Conservation (phyloP, 2,329 filamentous ascomycete species). For the Mollisiaceae sp. region DNA sequence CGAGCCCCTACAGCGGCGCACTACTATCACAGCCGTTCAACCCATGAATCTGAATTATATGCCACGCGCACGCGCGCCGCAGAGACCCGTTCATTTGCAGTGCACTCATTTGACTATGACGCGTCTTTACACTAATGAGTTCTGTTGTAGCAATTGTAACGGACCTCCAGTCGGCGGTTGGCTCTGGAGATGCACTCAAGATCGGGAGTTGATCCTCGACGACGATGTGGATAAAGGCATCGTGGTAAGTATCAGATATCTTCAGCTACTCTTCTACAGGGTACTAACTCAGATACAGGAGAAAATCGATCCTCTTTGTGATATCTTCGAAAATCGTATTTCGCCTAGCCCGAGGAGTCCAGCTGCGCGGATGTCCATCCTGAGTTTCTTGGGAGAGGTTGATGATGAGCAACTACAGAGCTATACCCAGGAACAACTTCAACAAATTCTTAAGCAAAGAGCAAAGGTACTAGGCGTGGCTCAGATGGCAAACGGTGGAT, state of each 20-base stretch:
- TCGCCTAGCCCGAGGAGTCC: constrained; percentile 33
- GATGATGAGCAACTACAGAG: constrained; percentile 48
- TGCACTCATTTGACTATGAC: constrained; percentile 75
- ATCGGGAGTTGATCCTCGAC: constrained; percentile 54
- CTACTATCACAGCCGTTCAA: too few species aligned
- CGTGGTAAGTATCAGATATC: constrained; percentile 34
- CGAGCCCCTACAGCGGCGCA: not conserved
- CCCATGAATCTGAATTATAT: not conserved
- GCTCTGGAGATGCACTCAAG: constrained; percentile 75
- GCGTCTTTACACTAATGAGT: constrained; percentile 60
- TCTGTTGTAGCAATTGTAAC: constrained; percentile 59
- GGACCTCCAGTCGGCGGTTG: constrained; percentile 63
- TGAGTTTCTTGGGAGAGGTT: constrained; percentile 46
- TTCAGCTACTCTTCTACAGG: not conserved
- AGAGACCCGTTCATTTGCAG: not conserved
- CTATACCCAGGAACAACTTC: constrained; percentile 56
- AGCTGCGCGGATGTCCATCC: constrained; percentile 29
- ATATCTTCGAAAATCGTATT: constrained; percentile 28
- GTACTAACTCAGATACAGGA: constrained; percentile 41
- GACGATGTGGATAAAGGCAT: constrained; percentile 43
- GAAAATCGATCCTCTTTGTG: constrained; percentile 35
- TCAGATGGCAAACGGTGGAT: not conserved
- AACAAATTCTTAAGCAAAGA: constrained; percentile 52
- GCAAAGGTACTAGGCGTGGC: not conserved
- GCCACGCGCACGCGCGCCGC: not conserved